phyloP scores from a whole-genome alignment of 352 stramenopile genomes.

The Phytophthora sp. region DNA sequence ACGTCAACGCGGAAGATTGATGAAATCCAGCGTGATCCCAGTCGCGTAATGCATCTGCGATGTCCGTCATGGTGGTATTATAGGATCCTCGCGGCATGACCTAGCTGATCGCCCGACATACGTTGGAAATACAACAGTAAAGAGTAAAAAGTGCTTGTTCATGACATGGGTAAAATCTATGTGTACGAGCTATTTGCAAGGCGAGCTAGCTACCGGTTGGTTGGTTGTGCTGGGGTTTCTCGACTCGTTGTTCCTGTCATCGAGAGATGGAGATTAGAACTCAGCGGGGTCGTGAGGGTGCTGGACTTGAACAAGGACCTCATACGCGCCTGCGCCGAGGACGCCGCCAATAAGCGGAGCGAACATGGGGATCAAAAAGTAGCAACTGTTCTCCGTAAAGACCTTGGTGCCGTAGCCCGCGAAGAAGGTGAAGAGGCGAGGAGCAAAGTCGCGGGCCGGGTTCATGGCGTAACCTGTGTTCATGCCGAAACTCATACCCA shows the following conservation, averaged over 20 bases:
- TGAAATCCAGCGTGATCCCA: too few species aligned
- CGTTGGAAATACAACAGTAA: neutral
- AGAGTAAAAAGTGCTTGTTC: conserved; percentile 4
- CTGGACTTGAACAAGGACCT: conserved; percentile 60
- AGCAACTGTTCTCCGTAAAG: conserved; percentile 54
- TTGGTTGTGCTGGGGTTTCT: conserved; percentile 14
- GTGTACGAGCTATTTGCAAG: conserved; percentile 24
- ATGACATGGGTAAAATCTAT: conserved; percentile 21
- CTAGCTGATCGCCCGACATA: too few species aligned
- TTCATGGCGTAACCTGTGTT: conserved; percentile 56
- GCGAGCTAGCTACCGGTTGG: neutral
- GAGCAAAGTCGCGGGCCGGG: conserved; percentile 50
- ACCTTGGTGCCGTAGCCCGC: conserved; percentile 65
- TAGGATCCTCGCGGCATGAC: too few species aligned
- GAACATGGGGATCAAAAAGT: conserved; percentile 73
- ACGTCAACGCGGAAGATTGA: too few species aligned
- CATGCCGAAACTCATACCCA: conserved; percentile 70
- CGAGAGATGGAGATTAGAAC: neutral
- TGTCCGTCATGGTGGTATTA: too few species aligned
- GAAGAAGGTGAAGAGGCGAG: conserved; percentile 49
- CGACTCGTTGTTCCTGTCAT: neutral
- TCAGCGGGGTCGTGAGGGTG: conserved; percentile 40
- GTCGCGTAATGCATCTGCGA: too few species aligned
- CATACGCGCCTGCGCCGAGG: conserved; percentile 51
- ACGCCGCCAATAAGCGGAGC: conserved; percentile 51